Conservation (phyloP, 176 grass and related monocot genomes). For the Triticum dicoccoides region DNA sequence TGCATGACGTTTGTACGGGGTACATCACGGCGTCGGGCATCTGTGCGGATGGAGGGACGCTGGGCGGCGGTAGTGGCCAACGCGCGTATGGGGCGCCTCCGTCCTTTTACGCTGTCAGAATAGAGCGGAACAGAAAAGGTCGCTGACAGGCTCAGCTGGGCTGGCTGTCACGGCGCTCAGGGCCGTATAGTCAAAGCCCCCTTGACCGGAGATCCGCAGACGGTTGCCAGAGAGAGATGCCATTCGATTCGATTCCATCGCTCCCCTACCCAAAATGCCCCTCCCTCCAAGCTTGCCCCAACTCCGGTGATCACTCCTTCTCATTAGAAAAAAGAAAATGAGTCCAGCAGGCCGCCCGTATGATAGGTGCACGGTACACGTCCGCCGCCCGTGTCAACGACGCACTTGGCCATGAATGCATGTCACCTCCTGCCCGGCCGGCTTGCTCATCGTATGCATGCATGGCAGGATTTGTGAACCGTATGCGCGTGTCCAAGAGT, state of each 20-base stretch:
- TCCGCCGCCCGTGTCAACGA: background rate
- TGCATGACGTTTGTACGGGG: too few relatives aligned
- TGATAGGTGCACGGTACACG: background rate
- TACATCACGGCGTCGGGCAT: background rate
- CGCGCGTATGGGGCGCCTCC: background rate
- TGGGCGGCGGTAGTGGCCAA: background rate
- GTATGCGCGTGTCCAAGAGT: too few relatives aligned
- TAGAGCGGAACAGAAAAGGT: background rate
- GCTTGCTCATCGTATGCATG: too few relatives aligned
- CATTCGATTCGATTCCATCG: background rate
- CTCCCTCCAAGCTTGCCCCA: background rate
- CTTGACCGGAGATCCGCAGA: background rate
- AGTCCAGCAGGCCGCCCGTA: background rate
- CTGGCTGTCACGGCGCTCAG: background rate
- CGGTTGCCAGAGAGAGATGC: background rate
- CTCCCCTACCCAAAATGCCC: background rate
- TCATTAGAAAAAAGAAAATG: background rate
- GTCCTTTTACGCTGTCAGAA: background rate
- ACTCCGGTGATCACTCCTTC: background rate
- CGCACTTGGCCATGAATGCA: background rate
- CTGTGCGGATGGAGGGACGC: background rate
- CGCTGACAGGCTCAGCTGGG: background rate
- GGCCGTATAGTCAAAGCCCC: constrained; percentile 13
- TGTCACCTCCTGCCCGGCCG: background rate
- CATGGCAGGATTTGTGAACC: too few relatives aligned